These are phyloP conservation scores for Trifolium dubium DNA, from an alignment of 306 rosid species.

Conservation along the genomic window DNA sequence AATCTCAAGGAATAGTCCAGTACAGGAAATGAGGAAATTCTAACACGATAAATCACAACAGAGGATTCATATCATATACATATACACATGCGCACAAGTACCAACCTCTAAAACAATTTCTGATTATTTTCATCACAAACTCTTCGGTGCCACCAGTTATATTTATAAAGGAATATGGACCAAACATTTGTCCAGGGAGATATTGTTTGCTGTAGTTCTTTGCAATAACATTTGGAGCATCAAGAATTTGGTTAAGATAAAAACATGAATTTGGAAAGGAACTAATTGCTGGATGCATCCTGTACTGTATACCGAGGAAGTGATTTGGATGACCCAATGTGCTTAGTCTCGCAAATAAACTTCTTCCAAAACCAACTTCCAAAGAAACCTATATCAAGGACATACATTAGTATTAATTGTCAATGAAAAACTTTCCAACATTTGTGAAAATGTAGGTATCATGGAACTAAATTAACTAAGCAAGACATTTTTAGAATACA, in stretches of 20 bases:
- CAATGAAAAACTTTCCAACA: background rate
- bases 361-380: slow-evolving; percentile 73
- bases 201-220: slow-evolving; percentile 53
- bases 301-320: slow-evolving; percentile 69
- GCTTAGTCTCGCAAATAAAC: slow-evolving; percentile 73
- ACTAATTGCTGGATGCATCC: slow-evolving; percentile 87
- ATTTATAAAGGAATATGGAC: slow-evolving; percentile 79
- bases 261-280: slow-evolving; percentile 68
- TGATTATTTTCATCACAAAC: slow-evolving; percentile 55
- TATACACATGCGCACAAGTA: slow-evolving; percentile 45
- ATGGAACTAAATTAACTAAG: slow-evolving; percentile 4
- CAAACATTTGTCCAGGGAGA: slow-evolving; percentile 68
- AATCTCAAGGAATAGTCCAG: slow-evolving; percentile 16
- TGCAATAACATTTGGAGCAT: slow-evolving; percentile 61
- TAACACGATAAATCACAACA: background rate
- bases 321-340: slow-evolving; percentile 54
- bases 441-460: background rate
- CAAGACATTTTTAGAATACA: slow-evolving; percentile 6
- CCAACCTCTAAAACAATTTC: slow-evolving; percentile 62
- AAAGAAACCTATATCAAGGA: slow-evolving; percentile 52
- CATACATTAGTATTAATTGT: slow-evolving; percentile 3
- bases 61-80: background rate
- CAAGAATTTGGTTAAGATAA: slow-evolving; percentile 55
- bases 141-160: slow-evolving; percentile 73
- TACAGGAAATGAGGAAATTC: slow-evolving; percentile 1